Conservation (phyloP, 2,329 filamentous ascomycete species). For the Alternaria consortialis region DNA sequence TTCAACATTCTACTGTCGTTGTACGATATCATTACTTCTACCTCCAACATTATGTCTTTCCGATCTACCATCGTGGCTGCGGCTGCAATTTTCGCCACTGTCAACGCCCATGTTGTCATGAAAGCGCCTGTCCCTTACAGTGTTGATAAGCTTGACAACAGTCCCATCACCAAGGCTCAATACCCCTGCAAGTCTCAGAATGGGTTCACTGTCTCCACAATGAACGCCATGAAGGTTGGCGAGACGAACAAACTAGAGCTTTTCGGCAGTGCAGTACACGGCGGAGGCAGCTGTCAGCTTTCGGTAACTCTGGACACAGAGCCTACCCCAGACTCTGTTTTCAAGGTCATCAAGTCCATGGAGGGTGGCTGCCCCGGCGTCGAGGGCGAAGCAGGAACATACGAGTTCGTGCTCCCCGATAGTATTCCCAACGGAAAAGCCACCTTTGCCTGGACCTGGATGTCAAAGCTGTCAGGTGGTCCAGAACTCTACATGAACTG, state of each 20-base stretch:
- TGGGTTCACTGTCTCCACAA: constrained; percentile 41
- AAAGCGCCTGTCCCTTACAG: constrained; percentile 70
- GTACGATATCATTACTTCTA: constrained; percentile 18
- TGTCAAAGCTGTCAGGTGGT: constrained; percentile 80
- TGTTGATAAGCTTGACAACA: constrained; percentile 64
- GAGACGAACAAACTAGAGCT: constrained; percentile 70
- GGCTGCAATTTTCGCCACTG: constrained; percentile 63
- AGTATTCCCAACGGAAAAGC: constrained; percentile 79
- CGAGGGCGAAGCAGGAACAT: constrained; percentile 67
- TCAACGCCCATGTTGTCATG: constrained; percentile 80
- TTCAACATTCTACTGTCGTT: constrained; percentile 16
- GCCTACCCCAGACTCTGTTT: too few relatives aligned
- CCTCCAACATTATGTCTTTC: constrained; percentile 57
- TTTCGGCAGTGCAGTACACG: constrained; percentile 73
- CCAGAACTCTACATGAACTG: constrained; percentile 95
- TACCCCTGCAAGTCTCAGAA: constrained; percentile 73
- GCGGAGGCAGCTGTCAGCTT: too few relatives aligned
- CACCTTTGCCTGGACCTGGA: constrained; percentile 91
- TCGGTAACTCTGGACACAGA: too few relatives aligned
- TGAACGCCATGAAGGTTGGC: constrained; percentile 68
- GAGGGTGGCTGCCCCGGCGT: constrained; percentile 83
- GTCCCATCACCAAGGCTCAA: constrained; percentile 68
- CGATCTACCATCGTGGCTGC: constrained; percentile 60
- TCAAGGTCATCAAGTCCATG: constrained; percentile 90
- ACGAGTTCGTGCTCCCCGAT: constrained; percentile 75